Conservation (phyloP, 495 filamentous ascomycete genomes). For the Aspergillus homomorphus region DNA sequence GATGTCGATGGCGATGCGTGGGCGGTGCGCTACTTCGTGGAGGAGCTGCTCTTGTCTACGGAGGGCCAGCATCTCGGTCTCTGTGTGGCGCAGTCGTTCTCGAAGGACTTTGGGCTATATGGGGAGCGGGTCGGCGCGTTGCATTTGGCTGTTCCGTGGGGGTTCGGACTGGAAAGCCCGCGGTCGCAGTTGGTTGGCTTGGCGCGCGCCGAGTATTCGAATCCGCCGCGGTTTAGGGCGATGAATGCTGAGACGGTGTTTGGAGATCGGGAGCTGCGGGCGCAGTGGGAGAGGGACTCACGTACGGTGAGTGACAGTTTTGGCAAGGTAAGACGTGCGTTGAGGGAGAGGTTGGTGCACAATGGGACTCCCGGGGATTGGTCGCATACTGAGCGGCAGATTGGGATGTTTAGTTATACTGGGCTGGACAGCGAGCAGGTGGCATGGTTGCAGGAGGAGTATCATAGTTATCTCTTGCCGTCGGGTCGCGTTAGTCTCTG, state of each 20-base stretch:
- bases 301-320: constrained; percentile 34
- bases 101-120: constrained; percentile 40
- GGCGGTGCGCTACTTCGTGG: constrained; percentile 36
- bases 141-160: constrained; percentile 16
- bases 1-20: constrained; percentile 37
- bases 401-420: constrained; percentile 40
- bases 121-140: constrained; percentile 29
- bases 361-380: constrained; percentile 26
- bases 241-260: constrained; percentile 33
- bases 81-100: constrained; percentile 36
- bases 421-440: constrained; percentile 25
- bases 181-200: constrained; percentile 17
- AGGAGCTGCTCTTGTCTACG: background rate
- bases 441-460: constrained; percentile 18
- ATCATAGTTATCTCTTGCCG: constrained; percentile 31
- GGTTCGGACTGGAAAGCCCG: constrained; percentile 11
- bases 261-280: constrained; percentile 13
- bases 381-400: constrained; percentile 29
- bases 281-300: constrained; percentile 37
- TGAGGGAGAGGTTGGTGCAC: constrained; percentile 21
- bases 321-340: constrained; percentile 17
- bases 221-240: constrained; percentile 31
- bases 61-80: constrained; percentile 15
- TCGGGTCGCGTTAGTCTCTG: constrained; percentile 8
- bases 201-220: constrained; percentile 28